A percentile compares a stretch with the other conserved stretches of the same genome.
phyloP scores from a whole-genome alignment of 805 yeast species.

The Hagleromyces aurorensis region DNA sequence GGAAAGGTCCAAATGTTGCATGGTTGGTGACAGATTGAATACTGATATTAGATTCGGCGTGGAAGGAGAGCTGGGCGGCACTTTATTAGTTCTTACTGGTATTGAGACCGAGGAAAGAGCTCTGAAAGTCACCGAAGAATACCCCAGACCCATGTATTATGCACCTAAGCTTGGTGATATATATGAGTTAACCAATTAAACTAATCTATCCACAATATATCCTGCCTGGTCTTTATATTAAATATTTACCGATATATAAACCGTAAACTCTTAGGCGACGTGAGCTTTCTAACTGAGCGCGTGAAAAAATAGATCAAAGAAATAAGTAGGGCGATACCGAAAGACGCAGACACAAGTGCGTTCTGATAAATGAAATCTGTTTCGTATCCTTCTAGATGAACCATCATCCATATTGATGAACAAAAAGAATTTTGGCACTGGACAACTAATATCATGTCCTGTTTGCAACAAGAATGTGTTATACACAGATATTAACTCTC shows the following conservation, averaged over 20 bases:
- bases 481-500: conserved; percentile 22
- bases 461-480: conserved; percentile 23
- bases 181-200: conserved; percentile 40
- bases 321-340: no score
- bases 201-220: no score
- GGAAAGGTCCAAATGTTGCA: conserved; percentile 57
- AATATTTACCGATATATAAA: no score
- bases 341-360: no score
- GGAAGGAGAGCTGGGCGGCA: conserved; percentile 72
- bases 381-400: no score
- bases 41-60: conserved; percentile 92
- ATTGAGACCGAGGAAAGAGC: conserved; percentile 72
- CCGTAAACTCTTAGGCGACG: no score
- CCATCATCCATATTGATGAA: no score
- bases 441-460: conserved; percentile 27
- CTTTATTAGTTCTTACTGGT: conserved; percentile 84
- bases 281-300: no score
- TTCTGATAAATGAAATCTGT: no score
- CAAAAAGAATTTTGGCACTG: no score
- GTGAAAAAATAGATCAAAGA: no score
- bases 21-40: conserved; percentile 93
- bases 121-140: conserved; percentile 27
- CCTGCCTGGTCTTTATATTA: no score
- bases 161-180: conserved; percentile 73
- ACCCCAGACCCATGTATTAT: conserved; percentile 53